These are phyloP conservation scores for Zygosaccharomyces kombuchaensis DNA, from an alignment of 805 yeast species.

Conservation along the genomic window DNA sequence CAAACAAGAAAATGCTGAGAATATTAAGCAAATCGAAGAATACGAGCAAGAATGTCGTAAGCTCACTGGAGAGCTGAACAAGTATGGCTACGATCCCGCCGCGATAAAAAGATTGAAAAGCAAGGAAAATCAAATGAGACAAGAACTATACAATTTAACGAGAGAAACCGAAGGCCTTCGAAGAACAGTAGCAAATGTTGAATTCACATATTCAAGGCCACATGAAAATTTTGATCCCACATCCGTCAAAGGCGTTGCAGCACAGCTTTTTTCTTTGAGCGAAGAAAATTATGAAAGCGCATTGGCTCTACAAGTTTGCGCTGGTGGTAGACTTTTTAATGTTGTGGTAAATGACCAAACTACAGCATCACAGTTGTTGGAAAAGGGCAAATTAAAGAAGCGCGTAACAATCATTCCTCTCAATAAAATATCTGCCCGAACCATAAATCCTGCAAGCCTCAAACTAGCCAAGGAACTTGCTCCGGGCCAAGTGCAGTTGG, in stretches of 20 bases:
- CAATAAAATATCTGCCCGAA: constrained; percentile 70
- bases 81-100: constrained; percentile 55
- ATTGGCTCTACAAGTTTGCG: constrained; percentile 85
- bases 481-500: constrained; percentile 85
- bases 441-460: constrained; percentile 49
- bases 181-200: constrained; percentile 66
- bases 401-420: constrained; percentile 90
- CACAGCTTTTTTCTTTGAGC: constrained; percentile 68
- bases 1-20: constrained; percentile 42
- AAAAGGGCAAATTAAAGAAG: constrained; percentile 69
- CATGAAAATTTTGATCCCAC: constrained; percentile 51
- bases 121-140: constrained; percentile 42
- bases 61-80: constrained; percentile 42
- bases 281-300: constrained; percentile 57
- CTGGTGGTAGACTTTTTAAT: constrained; percentile 86
- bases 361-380: constrained; percentile 78
- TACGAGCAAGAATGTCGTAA: constrained; percentile 34
- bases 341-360: constrained; percentile 86
- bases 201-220: constrained; percentile 69
- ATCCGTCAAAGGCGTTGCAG: constrained; percentile 84
- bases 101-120: constrained; percentile 42
- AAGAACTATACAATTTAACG: constrained; percentile 42
- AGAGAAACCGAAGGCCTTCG: constrained; percentile 51
- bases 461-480: constrained; percentile 68
- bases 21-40: constrained; percentile 38